These are phyloP conservation scores for Evernia prunastri DNA, from an alignment of 495 filamentous ascomycete species.

Conservation along the genomic window DNA sequence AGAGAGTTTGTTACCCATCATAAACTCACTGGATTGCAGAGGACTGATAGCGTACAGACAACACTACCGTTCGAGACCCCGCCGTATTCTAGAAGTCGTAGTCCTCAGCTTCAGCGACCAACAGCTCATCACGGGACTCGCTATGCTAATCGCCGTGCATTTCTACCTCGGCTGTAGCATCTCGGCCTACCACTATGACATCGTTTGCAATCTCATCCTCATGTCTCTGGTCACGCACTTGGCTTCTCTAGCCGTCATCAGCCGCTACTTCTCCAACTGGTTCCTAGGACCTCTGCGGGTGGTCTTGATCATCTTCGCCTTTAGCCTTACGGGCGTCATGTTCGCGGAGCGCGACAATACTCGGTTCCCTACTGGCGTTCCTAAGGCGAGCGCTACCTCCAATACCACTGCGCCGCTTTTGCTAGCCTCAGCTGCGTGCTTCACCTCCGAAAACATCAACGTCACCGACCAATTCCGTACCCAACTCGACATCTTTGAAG, in stretches of 20 bases:
- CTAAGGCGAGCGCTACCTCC: background rate
- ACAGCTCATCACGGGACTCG: conserved; percentile 36
- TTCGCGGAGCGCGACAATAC: conserved; percentile 1
- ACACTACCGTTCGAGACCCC: background rate
- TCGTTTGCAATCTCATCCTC: conserved; percentile 36
- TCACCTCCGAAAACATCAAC: background rate
- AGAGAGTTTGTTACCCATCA: no score
- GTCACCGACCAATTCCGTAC: no score
- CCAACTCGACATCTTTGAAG: background rate
- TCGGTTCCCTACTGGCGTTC: background rate
- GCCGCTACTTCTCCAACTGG: conserved; percentile 27
- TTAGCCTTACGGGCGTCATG: background rate
- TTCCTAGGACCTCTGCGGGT: background rate
- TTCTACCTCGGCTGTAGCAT: conserved; percentile 34
- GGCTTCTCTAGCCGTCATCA: conserved; percentile 32
- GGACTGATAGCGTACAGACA: background rate
- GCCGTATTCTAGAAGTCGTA: conserved; percentile 27
- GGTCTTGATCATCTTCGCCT: background rate
- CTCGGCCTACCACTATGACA: conserved; percentile 39
- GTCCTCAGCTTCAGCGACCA: conserved; percentile 36
- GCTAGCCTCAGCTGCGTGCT: background rate
- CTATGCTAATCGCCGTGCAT: conserved; percentile 33
- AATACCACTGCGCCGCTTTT: background rate
- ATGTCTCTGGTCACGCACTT: conserved; percentile 38
- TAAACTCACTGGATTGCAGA: no score